Evolutionary conservation across 2,329 filamentous ascomycete species (phyloP).

Genomic region (Colletotrichum somersetense): DNA sequence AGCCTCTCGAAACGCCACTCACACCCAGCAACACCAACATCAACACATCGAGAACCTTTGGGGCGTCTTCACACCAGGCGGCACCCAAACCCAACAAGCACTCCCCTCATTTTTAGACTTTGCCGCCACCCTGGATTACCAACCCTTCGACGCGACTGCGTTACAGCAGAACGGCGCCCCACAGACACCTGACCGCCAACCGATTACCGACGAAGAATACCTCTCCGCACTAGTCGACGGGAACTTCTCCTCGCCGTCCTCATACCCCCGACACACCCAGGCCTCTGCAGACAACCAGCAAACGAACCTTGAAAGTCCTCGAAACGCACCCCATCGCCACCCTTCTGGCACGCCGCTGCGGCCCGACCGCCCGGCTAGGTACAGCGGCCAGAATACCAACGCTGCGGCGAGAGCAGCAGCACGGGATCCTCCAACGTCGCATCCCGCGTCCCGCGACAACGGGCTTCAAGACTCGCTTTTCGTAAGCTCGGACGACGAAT

Average conservation of each 20-base stretch:
- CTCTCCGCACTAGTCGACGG: slow-evolving; percentile 47
- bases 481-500: slow-evolving; percentile 39
- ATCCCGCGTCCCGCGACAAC: not conserved
- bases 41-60: not conserved
- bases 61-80: slow-evolving; percentile 1
- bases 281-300: slow-evolving; percentile 36
- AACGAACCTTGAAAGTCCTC: slow-evolving; percentile 7
- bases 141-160: slow-evolving; percentile 18
- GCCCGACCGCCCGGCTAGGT: slow-evolving; percentile 27
- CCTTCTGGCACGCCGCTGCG: slow-evolving; percentile 14
- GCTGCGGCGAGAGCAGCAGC: slow-evolving; percentile 33
- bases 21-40: not conserved
- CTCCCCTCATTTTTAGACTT: slow-evolving; percentile 36
- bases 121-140: slow-evolving; percentile 29
- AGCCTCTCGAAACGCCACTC: slow-evolving; percentile 19
- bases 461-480: slow-evolving; percentile 36
- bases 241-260: slow-evolving; percentile 54
- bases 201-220: slow-evolving; percentile 43
- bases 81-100: slow-evolving; percentile 12
- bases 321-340: not conserved
- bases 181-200: slow-evolving; percentile 41
- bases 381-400: slow-evolving; percentile 40
- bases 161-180: slow-evolving; percentile 18
- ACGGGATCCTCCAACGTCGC: slow-evolving; percentile 8
- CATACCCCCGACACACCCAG: slow-evolving; percentile 49